Evolutionary conservation across 2,329 filamentous ascomycete species (phyloP), one percentile per base, ranked within the genome.

Genomic region (Myriosclerotinia curreyana): DNA sequence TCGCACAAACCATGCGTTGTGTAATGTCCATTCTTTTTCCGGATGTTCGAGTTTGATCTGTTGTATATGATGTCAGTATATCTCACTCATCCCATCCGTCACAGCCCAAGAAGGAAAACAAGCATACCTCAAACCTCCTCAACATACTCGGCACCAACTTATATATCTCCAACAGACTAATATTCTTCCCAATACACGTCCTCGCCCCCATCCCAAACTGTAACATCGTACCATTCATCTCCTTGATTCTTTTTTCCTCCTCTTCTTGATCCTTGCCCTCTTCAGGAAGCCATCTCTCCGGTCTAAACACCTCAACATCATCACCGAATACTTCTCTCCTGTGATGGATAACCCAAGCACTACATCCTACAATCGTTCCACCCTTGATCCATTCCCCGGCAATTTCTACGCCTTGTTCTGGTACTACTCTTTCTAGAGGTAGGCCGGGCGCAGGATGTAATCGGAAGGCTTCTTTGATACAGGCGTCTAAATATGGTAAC

Each of bases 391-490:
- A 83, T 20, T 80, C 75, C 1, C 86, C 88, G 0, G 82, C 81
- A 60, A 92, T 87, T 51, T 86, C 83, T 31, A 82, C 79, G 12
- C 89, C 89, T 25, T 82, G 79, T 0, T 80, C 76, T 0, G 90
- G 90, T 0, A 91, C 88, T 53, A 93, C 79, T 66, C 91, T 83
- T 75, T 94, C 90, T 51, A 94, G 79, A 0, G 87, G 86, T 6
- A 93, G 77, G 0, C 89, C 90, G 0, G 88, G 82, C 0, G 90
- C 88, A 0, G 91, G 90, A 73, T 93, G 89, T 69, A 92, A 74
- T 15, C 90, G 84, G 78, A 93, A 90, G 5, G 87, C 84, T 75
- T 95, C 91, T 72, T 93, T 90, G 70, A 94, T 82, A 63, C 86
- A 87, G 4, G 90, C 90, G 71, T 92, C 88, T 7, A 95, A 83